Conservation (phyloP, 2,329 filamentous ascomycete genomes). For the Gnomoniopsis sp. region DNA sequence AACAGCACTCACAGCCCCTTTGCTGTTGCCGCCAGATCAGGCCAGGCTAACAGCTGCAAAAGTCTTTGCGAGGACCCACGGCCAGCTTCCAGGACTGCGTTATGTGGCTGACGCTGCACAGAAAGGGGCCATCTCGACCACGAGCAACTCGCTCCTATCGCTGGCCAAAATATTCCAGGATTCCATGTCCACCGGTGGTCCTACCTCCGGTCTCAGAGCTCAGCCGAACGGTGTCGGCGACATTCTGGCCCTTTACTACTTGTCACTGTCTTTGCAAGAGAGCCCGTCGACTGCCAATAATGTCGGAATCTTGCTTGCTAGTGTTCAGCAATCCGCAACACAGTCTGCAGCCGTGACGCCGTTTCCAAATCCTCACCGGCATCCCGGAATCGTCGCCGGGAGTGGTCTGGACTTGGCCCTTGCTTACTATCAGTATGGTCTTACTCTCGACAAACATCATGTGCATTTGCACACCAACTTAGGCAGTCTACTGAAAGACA, state of each 20-base stretch:
- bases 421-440: slow-evolving; percentile 91
- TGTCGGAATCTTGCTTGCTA: slow-evolving; percentile 92
- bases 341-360: slow-evolving; percentile 26
- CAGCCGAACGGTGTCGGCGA: slow-evolving; percentile 79
- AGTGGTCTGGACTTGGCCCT: slow-evolving; percentile 86
- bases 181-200: slow-evolving; percentile 74
- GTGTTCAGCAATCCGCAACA: slow-evolving; percentile 70
- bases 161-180: slow-evolving; percentile 98
- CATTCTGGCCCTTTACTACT: slow-evolving; percentile 90
- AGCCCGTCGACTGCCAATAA: slow-evolving; percentile 98
- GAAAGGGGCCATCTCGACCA: slow-evolving; percentile 82
- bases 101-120: slow-evolving; percentile 68
- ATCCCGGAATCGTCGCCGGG: slow-evolving; percentile 78
- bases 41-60: slow-evolving; percentile 79
- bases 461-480: slow-evolving; percentile 97
- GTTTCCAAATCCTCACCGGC: slow-evolving; percentile 34
- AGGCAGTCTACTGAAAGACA: slow-evolving; percentile 91
- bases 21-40: slow-evolving; percentile 78
- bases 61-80: slow-evolving; percentile 72
- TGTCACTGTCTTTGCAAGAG: slow-evolving; percentile 89
- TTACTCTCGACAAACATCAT: slow-evolving; percentile 81
- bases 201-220: slow-evolving; percentile 50
- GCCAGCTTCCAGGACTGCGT: slow-evolving; percentile 73
- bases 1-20: slow-evolving; percentile 49
- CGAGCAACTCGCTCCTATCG: slow-evolving; percentile 91